These are phyloP conservation scores for Starmerella apicola DNA, from an alignment of 805 yeast species.

Conservation along the genomic window DNA sequence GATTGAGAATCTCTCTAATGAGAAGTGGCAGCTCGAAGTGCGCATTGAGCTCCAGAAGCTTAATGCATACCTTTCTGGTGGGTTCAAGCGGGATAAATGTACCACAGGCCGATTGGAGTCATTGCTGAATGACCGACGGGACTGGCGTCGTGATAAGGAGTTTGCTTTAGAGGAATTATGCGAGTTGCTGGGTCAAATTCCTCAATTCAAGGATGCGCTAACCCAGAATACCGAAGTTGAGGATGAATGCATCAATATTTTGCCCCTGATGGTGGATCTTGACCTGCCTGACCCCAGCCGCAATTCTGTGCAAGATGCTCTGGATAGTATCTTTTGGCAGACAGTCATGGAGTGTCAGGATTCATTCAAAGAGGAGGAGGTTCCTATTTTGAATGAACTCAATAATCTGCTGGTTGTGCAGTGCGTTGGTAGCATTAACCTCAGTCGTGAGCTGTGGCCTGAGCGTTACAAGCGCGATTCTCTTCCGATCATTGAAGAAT, in stretches of 20 bases:
- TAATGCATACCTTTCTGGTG: constrained; percentile 8
- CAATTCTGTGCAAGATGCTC: constrained; percentile 2
- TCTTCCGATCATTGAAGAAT: constrained; percentile 1
- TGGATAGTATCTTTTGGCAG: constrained; percentile 12
- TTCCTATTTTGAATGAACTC: constrained; percentile 6
- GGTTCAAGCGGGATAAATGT: constrained; percentile 5
- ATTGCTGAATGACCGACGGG: constrained; percentile 2
- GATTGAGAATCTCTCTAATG: background rate
- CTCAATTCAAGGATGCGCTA: background rate
- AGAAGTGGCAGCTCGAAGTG: constrained; percentile 5
- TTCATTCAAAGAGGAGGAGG: background rate
- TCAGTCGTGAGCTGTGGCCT: constrained; percentile 6
- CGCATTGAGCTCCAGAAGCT: constrained; percentile 10
- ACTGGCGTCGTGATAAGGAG: background rate
- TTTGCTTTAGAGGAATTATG: background rate
- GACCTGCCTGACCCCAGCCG: background rate
- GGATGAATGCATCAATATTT: background rate
- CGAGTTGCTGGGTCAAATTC: constrained; percentile 1
- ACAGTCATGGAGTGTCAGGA: background rate
- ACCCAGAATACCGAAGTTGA: constrained; percentile 2
- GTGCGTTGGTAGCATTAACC: constrained; percentile 1
- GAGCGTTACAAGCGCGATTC: constrained; percentile 4
- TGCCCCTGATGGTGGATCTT: constrained; percentile 3
- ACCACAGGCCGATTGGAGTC: constrained; percentile 7
- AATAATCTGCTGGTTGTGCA: constrained; percentile 7